Evolutionary conservation across 176 grass and related monocot genomes (phyloP), one percentile per base, ranked within the genome.

Genomic region (Rhynchospora breviuscula): DNA sequence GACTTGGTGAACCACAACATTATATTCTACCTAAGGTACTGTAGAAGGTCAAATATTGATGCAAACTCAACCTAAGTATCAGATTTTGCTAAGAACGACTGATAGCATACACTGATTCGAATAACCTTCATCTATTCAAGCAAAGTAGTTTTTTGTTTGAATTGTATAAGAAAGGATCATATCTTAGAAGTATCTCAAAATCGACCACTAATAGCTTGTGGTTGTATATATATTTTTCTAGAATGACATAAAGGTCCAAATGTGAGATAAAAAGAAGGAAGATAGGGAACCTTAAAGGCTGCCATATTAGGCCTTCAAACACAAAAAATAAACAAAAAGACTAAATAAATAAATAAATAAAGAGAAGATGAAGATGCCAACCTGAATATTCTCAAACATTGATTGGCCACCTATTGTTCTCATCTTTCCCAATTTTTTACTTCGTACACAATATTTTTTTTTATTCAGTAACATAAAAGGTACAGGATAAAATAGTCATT

Each of bases 331-430:
- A 48, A 33, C 1, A 66, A 66, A 47, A 35, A 35, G 1, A 35
- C 33, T n/a, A n/a, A n/a, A n/a, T 71, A 9, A 51, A 71, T 71
- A 43, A 51, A n/a, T 7, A 2, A 22, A 49, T 48, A 73, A 73
- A 17, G 46, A 15, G 54, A 29, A 54, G 19, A 63, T 53, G 45
- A 17, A 23, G 7, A 43, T 40, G 33, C 60, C 51, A 83, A 99
- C 96, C 93, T 99, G 90, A 84, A 99, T 90, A 88, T 99, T 95
- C 78, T 91, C 93, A 81, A 88, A 79, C 91, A 99, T 95, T 45
- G 93, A 93, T 63, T 95, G 88, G 9, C 93, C 96, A 29, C 26
- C 26, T 29, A 29, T 29, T 29, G 26, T 29, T 29, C 26, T 29
- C 26, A 29, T 29, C 26, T 29, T 29, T 29, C 1, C 26, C 26